Percentiles rank a stretch among this genome's conserved stretches.
These are phyloP conservation scores for Solanum bulbocastanum DNA, from an alignment of 257 asterid genomes.

Conservation along the genomic window DNA sequence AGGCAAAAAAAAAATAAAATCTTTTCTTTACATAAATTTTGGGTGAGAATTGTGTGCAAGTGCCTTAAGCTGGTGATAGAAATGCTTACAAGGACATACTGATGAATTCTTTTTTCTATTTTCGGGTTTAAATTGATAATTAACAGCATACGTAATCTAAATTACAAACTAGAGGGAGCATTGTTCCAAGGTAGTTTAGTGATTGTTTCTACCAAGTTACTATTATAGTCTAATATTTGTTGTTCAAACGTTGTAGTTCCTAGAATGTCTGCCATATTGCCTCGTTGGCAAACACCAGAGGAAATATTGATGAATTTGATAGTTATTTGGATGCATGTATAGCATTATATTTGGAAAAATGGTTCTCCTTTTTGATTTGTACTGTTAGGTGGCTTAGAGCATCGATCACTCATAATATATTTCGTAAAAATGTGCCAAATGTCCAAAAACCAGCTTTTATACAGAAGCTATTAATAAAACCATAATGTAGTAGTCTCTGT, in stretches of 20 bases:
- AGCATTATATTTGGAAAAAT: neutral
- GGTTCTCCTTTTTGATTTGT: neutral
- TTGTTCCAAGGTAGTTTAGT: no score
- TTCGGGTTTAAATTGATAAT: neutral
- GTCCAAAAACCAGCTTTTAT: neutral
- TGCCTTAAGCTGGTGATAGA: neutral
- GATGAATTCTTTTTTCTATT: neutral
- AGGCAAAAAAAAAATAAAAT: no score
- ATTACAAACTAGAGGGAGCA: no score
- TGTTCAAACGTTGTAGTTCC: neutral
- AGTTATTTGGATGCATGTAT: neutral
- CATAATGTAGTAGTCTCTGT: neutral
- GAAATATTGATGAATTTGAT: neutral
- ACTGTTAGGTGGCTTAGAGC: neutral
- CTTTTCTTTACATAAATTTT: neutral
- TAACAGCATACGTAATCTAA: neutral
- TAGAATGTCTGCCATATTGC: neutral
- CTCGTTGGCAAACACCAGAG: neutral
- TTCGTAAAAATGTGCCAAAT: neutral
- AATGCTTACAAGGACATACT: neutral
- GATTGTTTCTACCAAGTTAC: neutral
- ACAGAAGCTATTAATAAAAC: neutral
- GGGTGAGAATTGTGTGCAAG: neutral
- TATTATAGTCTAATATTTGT: neutral
- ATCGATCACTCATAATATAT: neutral